A percentile compares a stretch with the other conserved stretches of the same genome.
These are phyloP conservation scores for Penstemon newberryi DNA, from an alignment of 257 asterid species.

Conservation along the genomic window DNA sequence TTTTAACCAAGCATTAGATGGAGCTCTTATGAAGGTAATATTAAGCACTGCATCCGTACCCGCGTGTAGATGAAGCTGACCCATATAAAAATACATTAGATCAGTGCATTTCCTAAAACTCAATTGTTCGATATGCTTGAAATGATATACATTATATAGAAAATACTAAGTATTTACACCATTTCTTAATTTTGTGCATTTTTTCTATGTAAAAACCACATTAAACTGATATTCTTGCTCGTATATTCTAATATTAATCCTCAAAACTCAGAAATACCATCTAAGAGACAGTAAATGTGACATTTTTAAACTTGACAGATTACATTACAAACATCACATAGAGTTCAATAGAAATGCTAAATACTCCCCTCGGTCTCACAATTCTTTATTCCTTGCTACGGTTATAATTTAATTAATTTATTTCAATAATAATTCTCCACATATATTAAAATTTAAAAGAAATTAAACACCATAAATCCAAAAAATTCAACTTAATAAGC, in stretches of 20 bases:
- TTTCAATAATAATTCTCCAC: too few relatives aligned
- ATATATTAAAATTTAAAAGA: too few relatives aligned
- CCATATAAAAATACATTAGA: slow-evolving; percentile 35
- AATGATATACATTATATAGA: too few relatives aligned
- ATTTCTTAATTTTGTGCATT: too few relatives aligned
- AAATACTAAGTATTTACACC: neutral
- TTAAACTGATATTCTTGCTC: neutral
- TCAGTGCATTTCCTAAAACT: slow-evolving; percentile 31
- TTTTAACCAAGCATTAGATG: slow-evolving; percentile 60
- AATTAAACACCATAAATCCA: too few relatives aligned
- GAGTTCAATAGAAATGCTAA: too few relatives aligned
- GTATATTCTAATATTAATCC: neutral
- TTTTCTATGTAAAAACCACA: neutral
- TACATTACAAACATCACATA: too few relatives aligned
- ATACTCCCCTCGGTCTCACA: too few relatives aligned
- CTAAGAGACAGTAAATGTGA: neutral
- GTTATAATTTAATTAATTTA: too few relatives aligned
- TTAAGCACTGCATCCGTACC: slow-evolving; percentile 80
- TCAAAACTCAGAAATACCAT: neutral
- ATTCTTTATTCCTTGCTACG: too few relatives aligned
- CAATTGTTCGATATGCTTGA: too few relatives aligned
- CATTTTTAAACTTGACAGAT: neutral
- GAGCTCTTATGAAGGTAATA: slow-evolving; percentile 92
- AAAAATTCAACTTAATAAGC: too few relatives aligned
- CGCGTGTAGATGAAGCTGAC: slow-evolving; percentile 86